phyloP scores from a whole-genome alignment of 176 grass and related monocot genomes.

The Pontederia crassipes region DNA sequence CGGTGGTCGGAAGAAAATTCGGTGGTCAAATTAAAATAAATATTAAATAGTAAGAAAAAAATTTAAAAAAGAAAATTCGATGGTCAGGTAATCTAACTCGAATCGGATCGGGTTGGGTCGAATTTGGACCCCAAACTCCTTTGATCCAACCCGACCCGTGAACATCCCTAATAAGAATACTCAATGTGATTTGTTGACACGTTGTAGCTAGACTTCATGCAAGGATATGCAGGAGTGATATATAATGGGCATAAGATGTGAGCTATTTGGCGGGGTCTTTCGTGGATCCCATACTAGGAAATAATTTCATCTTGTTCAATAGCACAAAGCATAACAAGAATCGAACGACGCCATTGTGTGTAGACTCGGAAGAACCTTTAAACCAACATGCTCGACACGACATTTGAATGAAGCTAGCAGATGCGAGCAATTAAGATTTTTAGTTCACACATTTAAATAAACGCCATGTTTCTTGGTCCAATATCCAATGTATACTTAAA shows the following conservation, averaged over 20 bases:
- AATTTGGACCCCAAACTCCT: too few species aligned
- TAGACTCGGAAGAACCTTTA: slow-evolving; percentile 86
- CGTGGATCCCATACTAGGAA: slow-evolving; percentile 96
- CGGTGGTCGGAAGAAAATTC: too few species aligned
- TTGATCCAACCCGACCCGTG: too few species aligned
- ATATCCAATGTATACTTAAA: slow-evolving; percentile 33
- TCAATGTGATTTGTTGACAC: slow-evolving; percentile 80
- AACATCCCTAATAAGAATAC: background rate
- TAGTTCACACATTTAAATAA: slow-evolving; percentile 70
- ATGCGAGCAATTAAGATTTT: slow-evolving; percentile 74
- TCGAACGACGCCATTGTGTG: slow-evolving; percentile 80
- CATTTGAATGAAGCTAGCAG: slow-evolving; percentile 93
- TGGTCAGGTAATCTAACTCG: too few species aligned
- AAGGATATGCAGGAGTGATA: slow-evolving; percentile 93
- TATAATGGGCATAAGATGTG: slow-evolving; percentile 78
- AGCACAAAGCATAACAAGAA: slow-evolving; percentile 79
- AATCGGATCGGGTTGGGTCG: too few species aligned
- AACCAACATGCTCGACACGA: slow-evolving; percentile 80
- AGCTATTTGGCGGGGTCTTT: slow-evolving; percentile 55
- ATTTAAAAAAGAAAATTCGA: too few species aligned
- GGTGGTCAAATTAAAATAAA: too few species aligned
- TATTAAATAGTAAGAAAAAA: too few species aligned
- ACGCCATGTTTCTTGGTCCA: slow-evolving; percentile 83
- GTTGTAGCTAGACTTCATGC: slow-evolving; percentile 99
- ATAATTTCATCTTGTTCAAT: slow-evolving; percentile 84